Conservation (phyloP, 768 basidiomycete species). For the Psilocybe cyanescens region DNA sequence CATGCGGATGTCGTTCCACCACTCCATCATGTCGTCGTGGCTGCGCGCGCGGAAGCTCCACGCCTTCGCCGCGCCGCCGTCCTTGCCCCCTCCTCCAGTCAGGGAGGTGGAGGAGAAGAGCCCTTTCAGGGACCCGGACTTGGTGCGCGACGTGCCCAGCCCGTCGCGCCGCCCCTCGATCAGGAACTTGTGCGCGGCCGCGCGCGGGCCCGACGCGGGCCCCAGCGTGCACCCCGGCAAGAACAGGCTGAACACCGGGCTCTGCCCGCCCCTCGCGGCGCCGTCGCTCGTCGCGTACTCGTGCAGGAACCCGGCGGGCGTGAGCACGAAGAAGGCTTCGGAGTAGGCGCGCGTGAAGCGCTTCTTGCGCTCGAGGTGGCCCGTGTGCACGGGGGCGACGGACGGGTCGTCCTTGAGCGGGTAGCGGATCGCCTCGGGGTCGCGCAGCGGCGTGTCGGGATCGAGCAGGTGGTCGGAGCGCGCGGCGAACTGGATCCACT, state of each 20-base stretch:
- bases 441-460: slow-evolving; percentile 92
- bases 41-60: slow-evolving; percentile 91
- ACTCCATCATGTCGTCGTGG: slow-evolving; percentile 99
- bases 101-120: slow-evolving; percentile 22
- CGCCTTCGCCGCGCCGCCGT: slow-evolving; percentile 15
- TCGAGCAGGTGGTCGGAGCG: slow-evolving; percentile 94
- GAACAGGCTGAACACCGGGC: slow-evolving; percentile 86
- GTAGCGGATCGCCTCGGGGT: slow-evolving; percentile 77
- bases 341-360: slow-evolving; percentile 86
- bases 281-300: slow-evolving; percentile 86
- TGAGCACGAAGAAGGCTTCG: slow-evolving; percentile 91
- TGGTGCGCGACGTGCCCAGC: slow-evolving; percentile 50
- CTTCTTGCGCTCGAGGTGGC: slow-evolving; percentile 93
- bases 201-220: slow-evolving; percentile 72
- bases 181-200: slow-evolving; percentile 93
- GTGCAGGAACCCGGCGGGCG: slow-evolving; percentile 95
- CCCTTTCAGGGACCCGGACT: slow-evolving; percentile 49
- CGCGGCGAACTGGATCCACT: slow-evolving; percentile 96
- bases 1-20: slow-evolving; percentile 99
- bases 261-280: slow-evolving; percentile 44
- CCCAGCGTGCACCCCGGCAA: slow-evolving; percentile 95
- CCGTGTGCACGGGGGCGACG: slow-evolving; percentile 85
- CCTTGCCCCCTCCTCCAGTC: slow-evolving; percentile 7
- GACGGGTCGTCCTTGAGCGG: slow-evolving; percentile 91
- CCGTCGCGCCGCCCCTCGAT: slow-evolving; percentile 92